These are phyloP conservation scores for Macrotyloma uniflorum DNA, from an alignment of 306 rosid species.

Conservation along the genomic window DNA sequence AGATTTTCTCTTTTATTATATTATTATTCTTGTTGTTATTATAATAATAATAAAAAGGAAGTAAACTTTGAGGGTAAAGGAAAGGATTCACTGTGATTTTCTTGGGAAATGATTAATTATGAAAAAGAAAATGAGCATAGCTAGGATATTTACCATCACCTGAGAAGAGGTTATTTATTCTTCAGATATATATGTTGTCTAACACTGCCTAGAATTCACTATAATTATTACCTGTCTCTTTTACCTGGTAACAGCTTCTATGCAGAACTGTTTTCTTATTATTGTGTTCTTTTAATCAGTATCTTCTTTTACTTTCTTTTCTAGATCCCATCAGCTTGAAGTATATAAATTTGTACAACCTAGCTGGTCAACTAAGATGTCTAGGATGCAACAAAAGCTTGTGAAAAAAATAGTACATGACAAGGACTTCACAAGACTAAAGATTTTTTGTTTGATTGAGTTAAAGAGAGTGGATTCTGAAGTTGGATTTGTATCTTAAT, in stretches of 20 bases:
- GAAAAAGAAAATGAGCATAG: not conserved
- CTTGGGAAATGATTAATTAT: not conserved
- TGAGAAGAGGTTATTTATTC: not conserved
- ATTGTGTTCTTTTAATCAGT: conserved; percentile 5
- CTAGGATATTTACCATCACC: conserved; percentile 14
- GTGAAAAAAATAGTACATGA: conserved; percentile 33
- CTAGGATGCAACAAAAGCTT: conserved; percentile 29
- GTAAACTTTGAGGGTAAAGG: conserved; percentile 40
- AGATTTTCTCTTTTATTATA: not conserved
- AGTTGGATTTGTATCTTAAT: conserved; percentile 41
- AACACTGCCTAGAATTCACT: conserved; percentile 20
- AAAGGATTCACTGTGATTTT: conserved; percentile 34
- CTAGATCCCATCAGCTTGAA: conserved; percentile 24
- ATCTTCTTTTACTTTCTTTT: conserved; percentile 30
- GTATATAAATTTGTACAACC: conserved; percentile 24
- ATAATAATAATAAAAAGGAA: conserved; percentile 32
- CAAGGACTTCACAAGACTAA: conserved; percentile 29
- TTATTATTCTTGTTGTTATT: no score
- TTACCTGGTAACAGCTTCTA: conserved; percentile 7
- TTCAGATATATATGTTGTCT: conserved; percentile 30
- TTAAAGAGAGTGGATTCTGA: conserved; percentile 19
- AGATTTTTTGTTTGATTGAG: conserved; percentile 34
- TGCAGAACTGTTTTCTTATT: conserved; percentile 14
- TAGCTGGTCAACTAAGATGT: conserved; percentile 32
- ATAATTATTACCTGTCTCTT: conserved; percentile 14